Evolutionary conservation across 2,329 filamentous ascomycete species (phyloP).

Genomic region (Periglandula ipomoeae): DNA sequence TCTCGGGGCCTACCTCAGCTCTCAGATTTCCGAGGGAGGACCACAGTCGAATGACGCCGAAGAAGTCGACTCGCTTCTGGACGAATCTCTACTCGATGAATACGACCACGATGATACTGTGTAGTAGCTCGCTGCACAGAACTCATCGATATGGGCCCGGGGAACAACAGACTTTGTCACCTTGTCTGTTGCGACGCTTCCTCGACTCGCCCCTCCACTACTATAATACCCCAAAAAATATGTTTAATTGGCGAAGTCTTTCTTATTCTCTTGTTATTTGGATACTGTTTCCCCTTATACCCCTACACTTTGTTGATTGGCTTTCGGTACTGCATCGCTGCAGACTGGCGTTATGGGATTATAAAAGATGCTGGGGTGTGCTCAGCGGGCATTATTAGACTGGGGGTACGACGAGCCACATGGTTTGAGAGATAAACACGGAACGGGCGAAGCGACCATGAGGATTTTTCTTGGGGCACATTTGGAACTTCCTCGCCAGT

Average conservation of each 20-base stretch:
- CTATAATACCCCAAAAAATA: background rate
- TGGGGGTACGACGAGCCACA: background rate
- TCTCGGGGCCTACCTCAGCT: constrained; percentile 63
- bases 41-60: constrained; percentile 31
- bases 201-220: background rate
- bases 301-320: background rate
- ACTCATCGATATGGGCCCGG: background rate
- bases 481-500: no score
- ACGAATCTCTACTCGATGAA: constrained; percentile 19
- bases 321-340: background rate
- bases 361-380: background rate
- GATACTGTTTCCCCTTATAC: background rate
- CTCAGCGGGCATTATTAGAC: background rate
- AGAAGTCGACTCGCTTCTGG: constrained; percentile 29
- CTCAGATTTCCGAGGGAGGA: constrained; percentile 61
- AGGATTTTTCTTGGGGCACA: no score
- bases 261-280: background rate
- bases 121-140: constrained; percentile 11
- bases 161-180: background rate
- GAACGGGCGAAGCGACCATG: background rate
- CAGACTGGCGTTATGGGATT: background rate
- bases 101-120: constrained; percentile 24
- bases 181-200: constrained; percentile 5
- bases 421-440: background rate
- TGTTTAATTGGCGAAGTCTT: background rate